phyloP scores from a whole-genome alignment of 208 protist genomes.

The Zelonia costaricensis region DNA sequence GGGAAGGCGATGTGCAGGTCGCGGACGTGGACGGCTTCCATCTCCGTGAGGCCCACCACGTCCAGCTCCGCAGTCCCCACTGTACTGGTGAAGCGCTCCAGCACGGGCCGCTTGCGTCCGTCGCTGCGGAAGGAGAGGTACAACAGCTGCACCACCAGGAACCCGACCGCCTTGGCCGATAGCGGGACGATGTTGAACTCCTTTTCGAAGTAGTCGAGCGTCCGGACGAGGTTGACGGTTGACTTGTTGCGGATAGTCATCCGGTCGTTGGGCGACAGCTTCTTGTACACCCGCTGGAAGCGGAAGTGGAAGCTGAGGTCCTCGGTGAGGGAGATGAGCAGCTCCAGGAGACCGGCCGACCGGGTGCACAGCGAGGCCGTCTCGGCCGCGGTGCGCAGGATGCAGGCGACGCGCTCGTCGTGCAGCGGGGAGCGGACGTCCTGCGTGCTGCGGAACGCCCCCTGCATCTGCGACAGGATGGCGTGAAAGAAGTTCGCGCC shows the following conservation, averaged over 20 bases:
- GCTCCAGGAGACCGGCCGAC: slow-evolving; percentile 54
- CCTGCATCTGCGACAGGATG: slow-evolving; percentile 88
- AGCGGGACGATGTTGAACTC: slow-evolving; percentile 60
- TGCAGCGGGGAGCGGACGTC: slow-evolving; percentile 50
- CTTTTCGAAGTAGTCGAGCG: slow-evolving; percentile 90
- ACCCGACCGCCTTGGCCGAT: slow-evolving; percentile 71
- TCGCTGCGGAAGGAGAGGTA: slow-evolving; percentile 63
- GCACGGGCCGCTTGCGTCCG: slow-evolving; percentile 47
- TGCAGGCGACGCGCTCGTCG: slow-evolving; percentile 69
- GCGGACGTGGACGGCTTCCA: slow-evolving; percentile 56
- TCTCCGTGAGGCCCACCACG: slow-evolving; percentile 73
- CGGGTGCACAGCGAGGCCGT: slow-evolving; percentile 79
- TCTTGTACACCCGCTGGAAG: slow-evolving; percentile 77
- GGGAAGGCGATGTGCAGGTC: slow-evolving; percentile 88
- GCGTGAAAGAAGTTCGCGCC: slow-evolving; percentile 69
- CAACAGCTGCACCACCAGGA: slow-evolving; percentile 80
- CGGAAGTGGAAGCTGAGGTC: slow-evolving; percentile 86
- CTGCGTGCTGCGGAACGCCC: slow-evolving; percentile 47
- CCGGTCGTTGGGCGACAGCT: slow-evolving; percentile 53
- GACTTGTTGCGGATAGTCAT: slow-evolving; percentile 71
- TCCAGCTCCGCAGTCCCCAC: slow-evolving; percentile 51
- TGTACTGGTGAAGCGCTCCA: slow-evolving; percentile 71
- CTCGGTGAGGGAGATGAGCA: slow-evolving; percentile 82
- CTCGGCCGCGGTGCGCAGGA: slow-evolving; percentile 58
- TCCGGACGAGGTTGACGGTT: slow-evolving; percentile 76